Evolutionary conservation across 495 filamentous ascomycete genomes (phyloP), one percentile per base, ranked within the genome.

Genomic region (Daldinia childiae): DNA sequence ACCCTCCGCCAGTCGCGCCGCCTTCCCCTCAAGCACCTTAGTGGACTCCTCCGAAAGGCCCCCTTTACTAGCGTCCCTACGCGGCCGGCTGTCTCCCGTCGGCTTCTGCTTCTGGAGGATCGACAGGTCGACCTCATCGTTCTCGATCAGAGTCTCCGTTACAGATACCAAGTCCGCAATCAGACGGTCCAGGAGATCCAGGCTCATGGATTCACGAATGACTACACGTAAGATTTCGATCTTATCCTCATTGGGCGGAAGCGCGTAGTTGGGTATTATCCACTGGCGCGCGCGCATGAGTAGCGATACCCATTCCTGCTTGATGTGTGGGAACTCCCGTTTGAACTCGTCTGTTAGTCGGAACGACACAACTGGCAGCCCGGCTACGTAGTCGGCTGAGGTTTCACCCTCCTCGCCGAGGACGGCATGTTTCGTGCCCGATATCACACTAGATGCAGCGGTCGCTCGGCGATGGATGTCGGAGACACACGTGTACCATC

Each of bases 201-300:
- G 78, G 38, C 83, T 88, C 87, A 93, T 90, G 70, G 80, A 87
- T 81, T 92, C 90, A 17, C 91, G 82, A 9, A 93, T 80, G 1
- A 92, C 91, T 9, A 92, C 85, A 4, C 91, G 81, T 64, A 93
- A 74, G 67, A 92, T 92, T 77, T 92, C 91, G 2, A 83, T 91
- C 27, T 84, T 80, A 4, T 88, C 82, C 71, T 87, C 86, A 30
- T 81, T 83, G 4, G 90, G 90, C 17, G 91, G 90, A 6, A 93
- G 80, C 3, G 89, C 86, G 73, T 92, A 92, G 80, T 91, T 92
- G 29, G 90, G 91, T 68, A 93, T 89, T 68, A 92, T 92, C 80
- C 92, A 92, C 77, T 91, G 90, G 63, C 89, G 89, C 6, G 87
- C 87, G 15, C 91, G 82, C 69, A 92, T 73, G 29, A 93, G 77